These are phyloP conservation scores for Hericium alpestre DNA, from an alignment of 768 basidiomycete genomes.

Conservation along the genomic window DNA sequence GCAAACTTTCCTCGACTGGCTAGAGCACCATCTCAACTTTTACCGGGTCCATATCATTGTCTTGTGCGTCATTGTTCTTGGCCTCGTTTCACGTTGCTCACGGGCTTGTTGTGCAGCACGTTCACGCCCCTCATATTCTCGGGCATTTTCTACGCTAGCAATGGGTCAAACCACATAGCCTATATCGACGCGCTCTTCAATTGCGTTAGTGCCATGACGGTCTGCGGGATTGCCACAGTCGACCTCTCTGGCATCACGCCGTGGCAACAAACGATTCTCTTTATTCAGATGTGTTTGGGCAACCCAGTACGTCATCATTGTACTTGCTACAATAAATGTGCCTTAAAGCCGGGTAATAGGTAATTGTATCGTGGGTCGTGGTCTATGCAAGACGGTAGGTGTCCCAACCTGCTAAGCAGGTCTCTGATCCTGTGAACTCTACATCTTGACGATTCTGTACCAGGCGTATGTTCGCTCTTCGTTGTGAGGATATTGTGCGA, in stretches of 20 bases:
- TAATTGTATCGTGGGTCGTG: constrained; percentile 74
- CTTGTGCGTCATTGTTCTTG: constrained; percentile 21
- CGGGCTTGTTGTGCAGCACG: constrained; percentile 32
- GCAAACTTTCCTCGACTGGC: neutral
- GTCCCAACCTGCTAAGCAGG: neutral
- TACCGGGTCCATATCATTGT: constrained; percentile 36
- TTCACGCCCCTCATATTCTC: constrained; percentile 73
- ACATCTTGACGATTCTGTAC: neutral
- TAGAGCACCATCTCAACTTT: constrained; percentile 30
- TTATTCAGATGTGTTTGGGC: constrained; percentile 70
- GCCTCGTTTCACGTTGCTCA: neutral
- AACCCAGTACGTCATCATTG: constrained; percentile 46
- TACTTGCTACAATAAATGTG: neutral
- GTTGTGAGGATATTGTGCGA: constrained; percentile 10
- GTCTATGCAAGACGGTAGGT: constrained; percentile 65
- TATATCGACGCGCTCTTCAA: constrained; percentile 75
- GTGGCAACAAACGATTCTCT: constrained; percentile 62
- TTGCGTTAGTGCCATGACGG: constrained; percentile 68
- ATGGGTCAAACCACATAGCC: constrained; percentile 57
- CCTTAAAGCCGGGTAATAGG: constrained; percentile 29
- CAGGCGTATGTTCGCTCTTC: constrained; percentile 10
- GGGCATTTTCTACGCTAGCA: constrained; percentile 73
- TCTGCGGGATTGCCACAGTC: constrained; percentile 65
- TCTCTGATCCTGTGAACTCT: neutral
- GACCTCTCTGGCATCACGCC: constrained; percentile 58